A percentile compares a stretch with the other conserved stretches of the same genome.
Evolutionary conservation across 768 basidiomycete genomes (phyloP).

Genomic region (Heimioporus sp.): DNA sequence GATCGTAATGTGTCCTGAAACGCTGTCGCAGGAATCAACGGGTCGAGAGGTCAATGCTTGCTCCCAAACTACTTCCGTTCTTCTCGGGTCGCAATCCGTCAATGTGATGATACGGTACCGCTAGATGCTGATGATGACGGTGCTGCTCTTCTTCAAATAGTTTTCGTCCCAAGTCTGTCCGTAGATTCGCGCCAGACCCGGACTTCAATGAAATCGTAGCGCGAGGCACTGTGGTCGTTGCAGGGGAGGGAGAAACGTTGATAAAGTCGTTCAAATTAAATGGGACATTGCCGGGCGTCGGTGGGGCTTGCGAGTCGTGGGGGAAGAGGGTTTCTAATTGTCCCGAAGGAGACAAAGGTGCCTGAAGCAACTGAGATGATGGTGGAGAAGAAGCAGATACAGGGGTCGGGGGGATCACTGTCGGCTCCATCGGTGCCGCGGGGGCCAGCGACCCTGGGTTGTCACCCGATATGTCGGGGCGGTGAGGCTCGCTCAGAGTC

Average conservation of each 20-base stretch:
- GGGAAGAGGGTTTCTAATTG: constrained; percentile 16
- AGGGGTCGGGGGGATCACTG: constrained; percentile 34
- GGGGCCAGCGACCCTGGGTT: constrained; percentile 19
- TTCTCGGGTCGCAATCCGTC: constrained; percentile 29
- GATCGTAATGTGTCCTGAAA: constrained; percentile 1
- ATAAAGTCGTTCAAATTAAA: constrained; percentile 75
- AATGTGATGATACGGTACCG: constrained; percentile 10
- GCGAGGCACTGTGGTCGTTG: constrained; percentile 33
- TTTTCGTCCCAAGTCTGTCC: constrained; percentile 63
- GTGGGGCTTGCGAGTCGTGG: constrained; percentile 32
- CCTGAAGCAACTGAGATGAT: constrained; percentile 24
- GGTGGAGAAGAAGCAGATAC: constrained; percentile 22
- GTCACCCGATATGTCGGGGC: constrained; percentile 15
- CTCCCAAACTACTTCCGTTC: constrained; percentile 24
- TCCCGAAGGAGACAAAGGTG: constrained; percentile 24
- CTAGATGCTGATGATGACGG: constrained; percentile 32
- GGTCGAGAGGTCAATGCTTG: constrained; percentile 30
- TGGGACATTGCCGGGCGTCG: constrained; percentile 35
- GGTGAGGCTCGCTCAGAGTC: constrained; percentile 15
- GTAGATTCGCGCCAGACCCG: constrained; percentile 47
- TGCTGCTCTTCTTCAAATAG: constrained; percentile 71
- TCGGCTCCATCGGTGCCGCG: constrained; percentile 29
- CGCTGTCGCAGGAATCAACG: constrained; percentile 14
- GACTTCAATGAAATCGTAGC: constrained; percentile 31
- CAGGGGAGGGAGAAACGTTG: constrained; percentile 68